Evolutionary conservation across 2,329 filamentous ascomycete species (phyloP).

Genomic region (Penicillium freii): DNA sequence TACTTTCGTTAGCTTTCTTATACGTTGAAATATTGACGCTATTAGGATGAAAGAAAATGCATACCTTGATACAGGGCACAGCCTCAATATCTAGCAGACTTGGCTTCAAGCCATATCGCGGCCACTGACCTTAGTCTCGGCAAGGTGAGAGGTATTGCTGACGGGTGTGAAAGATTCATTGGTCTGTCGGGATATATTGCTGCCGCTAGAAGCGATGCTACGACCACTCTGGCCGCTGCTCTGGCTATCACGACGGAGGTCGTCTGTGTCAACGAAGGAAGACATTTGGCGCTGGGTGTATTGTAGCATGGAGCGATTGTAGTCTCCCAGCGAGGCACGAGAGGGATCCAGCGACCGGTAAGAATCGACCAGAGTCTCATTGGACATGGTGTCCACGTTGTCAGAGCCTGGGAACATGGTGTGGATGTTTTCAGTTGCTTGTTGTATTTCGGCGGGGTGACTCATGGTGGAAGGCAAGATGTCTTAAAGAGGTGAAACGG

Average conservation of each 20-base stretch:
- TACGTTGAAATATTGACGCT: no score
- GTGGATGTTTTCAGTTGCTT: constrained; percentile 16
- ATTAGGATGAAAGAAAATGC: background rate
- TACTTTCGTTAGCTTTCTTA: background rate
- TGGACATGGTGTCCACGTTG: constrained; percentile 16
- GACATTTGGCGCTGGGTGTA: constrained; percentile 41
- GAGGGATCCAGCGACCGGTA: constrained; percentile 24
- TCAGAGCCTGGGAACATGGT: constrained; percentile 23
- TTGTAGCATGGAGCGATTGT: constrained; percentile 40
- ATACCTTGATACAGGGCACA: constrained; percentile 4
- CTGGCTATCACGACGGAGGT: constrained; percentile 20
- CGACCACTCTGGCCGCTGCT: constrained; percentile 31
- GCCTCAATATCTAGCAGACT: constrained; percentile 11
- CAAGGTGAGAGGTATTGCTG: constrained; percentile 8
- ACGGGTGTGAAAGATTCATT: constrained; percentile 20
- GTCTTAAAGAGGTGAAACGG: background rate
- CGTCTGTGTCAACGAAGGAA: constrained; percentile 30
- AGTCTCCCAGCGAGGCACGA: constrained; percentile 35
- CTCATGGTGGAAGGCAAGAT: constrained; percentile 16
- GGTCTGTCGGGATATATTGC: constrained; percentile 18
- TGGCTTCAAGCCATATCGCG: constrained; percentile 3
- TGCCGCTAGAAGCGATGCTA: constrained; percentile 23
- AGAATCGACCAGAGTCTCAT: constrained; percentile 16
- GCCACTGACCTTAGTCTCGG: background rate
- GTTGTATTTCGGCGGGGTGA: constrained; percentile 17